Base-by-base conservation (phyloP, 2,329 filamentous ascomycete genomes). In the Phoma herbarum region DNA sequence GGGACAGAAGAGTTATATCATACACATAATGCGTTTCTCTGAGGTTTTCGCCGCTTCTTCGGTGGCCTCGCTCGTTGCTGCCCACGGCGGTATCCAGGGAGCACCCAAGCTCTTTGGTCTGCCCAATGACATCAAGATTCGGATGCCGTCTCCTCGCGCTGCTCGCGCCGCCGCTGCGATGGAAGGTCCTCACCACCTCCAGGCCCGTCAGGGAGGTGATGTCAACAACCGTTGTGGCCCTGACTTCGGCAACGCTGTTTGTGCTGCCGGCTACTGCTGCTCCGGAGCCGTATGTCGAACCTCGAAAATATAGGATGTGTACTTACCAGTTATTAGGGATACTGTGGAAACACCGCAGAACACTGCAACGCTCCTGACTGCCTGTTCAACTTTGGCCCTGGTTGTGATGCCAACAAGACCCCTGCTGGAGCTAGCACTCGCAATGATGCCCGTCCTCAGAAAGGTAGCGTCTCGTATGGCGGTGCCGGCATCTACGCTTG, bases 331-430 rank as follows among this genome's bases (percentile, higher is more conserved):
- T 31, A 52, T 14, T 16, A 75, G 62, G 76, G 76, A 39, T 87
- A 83, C 79, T 88, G 86, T 62, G 85, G 85, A 42, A 79, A 72
- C 23, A 81, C 80, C 3, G 70, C 74, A 4, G 80, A 84, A 0
- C 86, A 87, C 72, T 89, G 87, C 75, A 78, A 79, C 16, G 83
- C 85, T 16, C 87, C 87, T 0, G 82, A 86, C 59, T 89, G 87
- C 68, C 82, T 84, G 67, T 84, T 87, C 65, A 77, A 84, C 62
- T 89, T 83, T 57, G 85, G 85, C 4, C 79, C 85, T 12, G 82
- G 74, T 4, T 89, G 87, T 60, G 86, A 89, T 68, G 85, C 82
- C 46, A 87, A 88, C 64, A 74, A 80, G 55, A 79, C 79, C 64
- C 81, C 85, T 57, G 57, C 81, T 63, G 87, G 87, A 2, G 75